Evolutionary conservation across 2,329 filamentous ascomycete genomes (phyloP), one percentile per base, ranked within the genome.

Genomic region (Leptographium wingfieldii): DNA sequence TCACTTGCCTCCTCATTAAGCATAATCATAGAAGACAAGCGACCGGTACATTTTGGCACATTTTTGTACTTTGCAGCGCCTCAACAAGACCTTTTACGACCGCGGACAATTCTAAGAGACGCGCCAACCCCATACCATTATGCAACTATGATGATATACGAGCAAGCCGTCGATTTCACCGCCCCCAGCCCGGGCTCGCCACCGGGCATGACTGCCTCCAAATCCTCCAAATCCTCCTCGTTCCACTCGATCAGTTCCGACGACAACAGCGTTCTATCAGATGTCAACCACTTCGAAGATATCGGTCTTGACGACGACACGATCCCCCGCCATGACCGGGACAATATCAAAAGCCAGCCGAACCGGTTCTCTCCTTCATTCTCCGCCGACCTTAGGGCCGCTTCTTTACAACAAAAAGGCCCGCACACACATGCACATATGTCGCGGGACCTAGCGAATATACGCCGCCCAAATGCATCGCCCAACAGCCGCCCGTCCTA

Each of bases 221-320:
- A 92, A 73, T 94, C 90, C 63, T 95, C 90, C 65, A 95, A 94
- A 73, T 91, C 90, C 33, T 95, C 90, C 5, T 95, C 90, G 56
- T 88, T 92, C 68, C 87, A 86, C 66, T 95, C 91, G 46, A 85
- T 87, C 60, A 85, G 82, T 63, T 87, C 85, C 67, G 87, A 90
- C 67, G 88, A 89, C 66, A 84, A 86, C 68, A 82, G 80, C 65
- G 80, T 84, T 57, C 76, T 88, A 54, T 80, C 84, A 58, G 89
- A 95, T 69, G 82, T 87, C 61, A 85, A 84, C 64, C 85, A 96
- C 71, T 96, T 96, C 68, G 92, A 97, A 71, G 92, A 96, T 65
- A 96, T 96, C 70, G 90, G 88, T 14, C 82, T 97, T 35, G 84
- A 90, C 66, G 85, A 91, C 63, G 77, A 78, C 46, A 65, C 69